These are phyloP conservation scores for Russula lepida DNA, from an alignment of 768 basidiomycete genomes.

Conservation along the genomic window DNA sequence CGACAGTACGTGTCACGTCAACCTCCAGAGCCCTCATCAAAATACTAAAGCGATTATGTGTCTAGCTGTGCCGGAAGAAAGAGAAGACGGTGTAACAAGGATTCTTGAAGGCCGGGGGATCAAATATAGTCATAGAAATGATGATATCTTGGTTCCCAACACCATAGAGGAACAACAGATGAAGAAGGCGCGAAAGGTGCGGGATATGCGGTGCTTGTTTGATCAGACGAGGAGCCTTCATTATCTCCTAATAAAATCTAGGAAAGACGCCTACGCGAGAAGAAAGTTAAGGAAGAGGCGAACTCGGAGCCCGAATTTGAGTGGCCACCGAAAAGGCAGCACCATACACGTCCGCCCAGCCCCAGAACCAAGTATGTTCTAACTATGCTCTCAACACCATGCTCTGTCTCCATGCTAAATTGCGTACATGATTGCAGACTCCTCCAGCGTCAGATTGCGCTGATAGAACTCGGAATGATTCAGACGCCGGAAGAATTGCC, in stretches of 20 bases:
- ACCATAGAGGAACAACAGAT: conserved; percentile 59
- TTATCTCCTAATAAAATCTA: neutral
- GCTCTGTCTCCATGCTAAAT: neutral
- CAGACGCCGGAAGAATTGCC: conserved; percentile 42
- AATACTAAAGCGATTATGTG: conserved; percentile 24
- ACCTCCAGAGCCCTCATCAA: neutral
- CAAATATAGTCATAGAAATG: conserved; percentile 67
- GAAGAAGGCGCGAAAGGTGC: conserved; percentile 44
- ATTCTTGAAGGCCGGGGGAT: conserved; percentile 55
- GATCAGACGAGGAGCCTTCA: neutral
- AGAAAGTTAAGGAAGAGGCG: conserved; percentile 19
- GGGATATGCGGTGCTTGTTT: neutral
- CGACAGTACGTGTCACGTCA: conserved; percentile 16
- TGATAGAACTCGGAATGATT: conserved; percentile 57
- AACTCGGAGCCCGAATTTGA: conserved; percentile 31
- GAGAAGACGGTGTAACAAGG: conserved; percentile 44
- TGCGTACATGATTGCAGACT: conserved; percentile 33
- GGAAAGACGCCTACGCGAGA: conserved; percentile 23
- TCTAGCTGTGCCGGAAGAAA: conserved; percentile 30
- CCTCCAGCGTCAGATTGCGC: conserved; percentile 45
- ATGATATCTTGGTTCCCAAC: conserved; percentile 58
- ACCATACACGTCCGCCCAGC: conserved; percentile 41
- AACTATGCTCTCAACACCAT: neutral
- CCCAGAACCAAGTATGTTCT: conserved; percentile 43
- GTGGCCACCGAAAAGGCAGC: conserved; percentile 61